Evolutionary conservation across 495 filamentous ascomycete species (phyloP).

Genomic region (Oidiodendron maius): DNA sequence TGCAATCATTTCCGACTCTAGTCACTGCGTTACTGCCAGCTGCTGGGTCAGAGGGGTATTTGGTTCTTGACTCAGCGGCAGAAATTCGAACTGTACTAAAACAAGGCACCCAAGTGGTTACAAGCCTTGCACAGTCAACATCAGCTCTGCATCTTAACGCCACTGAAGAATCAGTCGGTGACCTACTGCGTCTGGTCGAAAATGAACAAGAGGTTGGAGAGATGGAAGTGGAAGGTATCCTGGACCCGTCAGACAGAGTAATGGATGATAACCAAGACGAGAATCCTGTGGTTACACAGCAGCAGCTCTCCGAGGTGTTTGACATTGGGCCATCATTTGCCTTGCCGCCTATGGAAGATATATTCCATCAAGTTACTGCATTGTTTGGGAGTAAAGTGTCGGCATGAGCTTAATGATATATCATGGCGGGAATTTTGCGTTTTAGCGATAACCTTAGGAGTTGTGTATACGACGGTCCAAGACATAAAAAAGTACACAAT

Average conservation of each 20-base stretch:
- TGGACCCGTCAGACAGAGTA: conserved; percentile 7
- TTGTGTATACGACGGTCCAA: conserved; percentile 2
- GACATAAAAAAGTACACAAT: conserved; percentile 6
- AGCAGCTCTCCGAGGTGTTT: conserved; percentile 68
- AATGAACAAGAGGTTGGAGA: conserved; percentile 30
- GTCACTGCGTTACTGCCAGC: conserved; percentile 50
- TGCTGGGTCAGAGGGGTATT: conserved; percentile 50
- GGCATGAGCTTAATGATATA: background rate
- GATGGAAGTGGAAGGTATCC: conserved; percentile 27
- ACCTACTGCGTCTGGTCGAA: conserved; percentile 8
- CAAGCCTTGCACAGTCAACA: conserved; percentile 42
- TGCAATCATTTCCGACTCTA: conserved; percentile 35
- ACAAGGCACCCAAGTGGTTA: conserved; percentile 38
- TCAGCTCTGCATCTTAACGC: conserved; percentile 38
- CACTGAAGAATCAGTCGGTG: conserved; percentile 9
- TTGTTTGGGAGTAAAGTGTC: conserved; percentile 46
- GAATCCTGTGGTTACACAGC: conserved; percentile 50
- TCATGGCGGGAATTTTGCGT: conserved; percentile 15
- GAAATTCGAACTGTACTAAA: conserved; percentile 47
- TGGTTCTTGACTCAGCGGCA: conserved; percentile 53
- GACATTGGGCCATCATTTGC: conserved; percentile 67
- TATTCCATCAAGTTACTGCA: conserved; percentile 69
- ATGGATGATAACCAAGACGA: conserved; percentile 30
- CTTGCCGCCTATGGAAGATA: conserved; percentile 67
- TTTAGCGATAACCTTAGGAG: conserved; percentile 11